Conservation (phyloP, 2,329 filamentous ascomycete species). For the Ophiostoma sp. region DNA sequence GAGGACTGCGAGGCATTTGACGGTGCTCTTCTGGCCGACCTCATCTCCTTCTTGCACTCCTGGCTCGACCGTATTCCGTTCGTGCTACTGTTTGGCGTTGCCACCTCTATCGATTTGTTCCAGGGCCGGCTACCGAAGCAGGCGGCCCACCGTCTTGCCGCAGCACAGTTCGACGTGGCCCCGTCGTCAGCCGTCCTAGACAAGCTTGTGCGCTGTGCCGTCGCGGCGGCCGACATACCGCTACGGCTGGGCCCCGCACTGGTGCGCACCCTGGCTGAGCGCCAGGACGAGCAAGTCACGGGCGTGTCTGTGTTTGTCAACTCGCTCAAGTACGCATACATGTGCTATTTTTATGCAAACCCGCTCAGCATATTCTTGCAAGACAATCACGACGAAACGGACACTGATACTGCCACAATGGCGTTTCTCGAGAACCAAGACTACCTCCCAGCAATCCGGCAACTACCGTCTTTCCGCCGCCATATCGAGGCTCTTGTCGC, state of each 20-base stretch:
- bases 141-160: conserved; percentile 61
- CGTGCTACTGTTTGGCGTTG: conserved; percentile 70
- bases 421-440: conserved; percentile 41
- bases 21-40: conserved; percentile 62
- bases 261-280: conserved; percentile 58
- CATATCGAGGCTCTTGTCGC: conserved; percentile 47
- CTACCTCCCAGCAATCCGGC: conserved; percentile 63
- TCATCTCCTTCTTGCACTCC: conserved; percentile 60
- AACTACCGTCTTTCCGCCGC: conserved; percentile 62
- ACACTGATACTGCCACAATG: conserved; percentile 25
- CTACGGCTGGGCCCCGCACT: conserved; percentile 61
- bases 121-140: conserved; percentile 67
- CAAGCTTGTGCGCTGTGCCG: conserved; percentile 61
- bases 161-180: conserved; percentile 71
- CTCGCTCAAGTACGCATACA: conserved; percentile 73
- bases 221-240: conserved; percentile 52
- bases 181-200: conserved; percentile 68
- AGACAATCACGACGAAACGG: conserved; percentile 26
- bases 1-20: conserved; percentile 83
- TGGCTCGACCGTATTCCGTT: conserved; percentile 76
- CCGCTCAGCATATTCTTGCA: conserved; percentile 61
- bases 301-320: conserved; percentile 68
- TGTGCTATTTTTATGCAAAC: conserved; percentile 82
- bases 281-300: conserved; percentile 71
- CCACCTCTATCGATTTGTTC: conserved; percentile 74